phyloP scores from a whole-genome alignment of 2,329 filamentous ascomycete genomes.

The Pseudocercospora cruenta region DNA sequence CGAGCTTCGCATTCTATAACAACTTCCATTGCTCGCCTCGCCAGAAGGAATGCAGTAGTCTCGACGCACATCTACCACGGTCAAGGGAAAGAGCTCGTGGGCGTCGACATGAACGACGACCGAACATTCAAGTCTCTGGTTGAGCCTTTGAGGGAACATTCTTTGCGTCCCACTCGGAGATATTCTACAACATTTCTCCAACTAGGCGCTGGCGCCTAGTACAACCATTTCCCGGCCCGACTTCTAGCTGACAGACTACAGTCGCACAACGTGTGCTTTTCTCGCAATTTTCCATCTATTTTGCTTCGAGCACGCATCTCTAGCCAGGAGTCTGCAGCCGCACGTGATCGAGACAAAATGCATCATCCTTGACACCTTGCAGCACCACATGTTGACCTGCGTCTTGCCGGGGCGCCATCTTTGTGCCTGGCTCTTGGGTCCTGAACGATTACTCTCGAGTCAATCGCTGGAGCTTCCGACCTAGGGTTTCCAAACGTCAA shows the following conservation, averaged over 20 bases:
- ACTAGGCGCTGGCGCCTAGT: not conserved
- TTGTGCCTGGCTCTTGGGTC: not conserved
- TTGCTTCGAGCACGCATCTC: not conserved
- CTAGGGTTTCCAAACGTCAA: too few relatives aligned
- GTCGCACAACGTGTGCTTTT: not conserved
- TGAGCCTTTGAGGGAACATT: not conserved
- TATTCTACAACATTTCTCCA: not conserved
- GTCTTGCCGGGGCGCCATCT: not conserved
- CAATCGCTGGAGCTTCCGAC: not conserved
- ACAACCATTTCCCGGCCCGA: not conserved
- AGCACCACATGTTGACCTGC: not conserved
- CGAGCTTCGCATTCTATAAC: not conserved
- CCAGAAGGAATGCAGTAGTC: not conserved
- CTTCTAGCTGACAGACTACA: not conserved
- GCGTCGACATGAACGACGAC: slow-evolving; percentile 3
- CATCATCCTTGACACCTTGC: slow-evolving; percentile 6
- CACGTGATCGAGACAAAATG: slow-evolving; percentile 12
- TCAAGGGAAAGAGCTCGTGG: not conserved
- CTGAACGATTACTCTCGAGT: not conserved
- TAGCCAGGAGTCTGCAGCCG: not conserved
- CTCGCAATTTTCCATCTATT: not conserved
- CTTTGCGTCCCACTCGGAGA: not conserved
- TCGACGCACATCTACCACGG: not conserved
- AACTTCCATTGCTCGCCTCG: not conserved
- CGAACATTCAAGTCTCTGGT: not conserved